These are phyloP conservation scores for Cladosporium oxysporum DNA, from an alignment of 2,329 filamentous ascomycete genomes.

Conservation along the genomic window DNA sequence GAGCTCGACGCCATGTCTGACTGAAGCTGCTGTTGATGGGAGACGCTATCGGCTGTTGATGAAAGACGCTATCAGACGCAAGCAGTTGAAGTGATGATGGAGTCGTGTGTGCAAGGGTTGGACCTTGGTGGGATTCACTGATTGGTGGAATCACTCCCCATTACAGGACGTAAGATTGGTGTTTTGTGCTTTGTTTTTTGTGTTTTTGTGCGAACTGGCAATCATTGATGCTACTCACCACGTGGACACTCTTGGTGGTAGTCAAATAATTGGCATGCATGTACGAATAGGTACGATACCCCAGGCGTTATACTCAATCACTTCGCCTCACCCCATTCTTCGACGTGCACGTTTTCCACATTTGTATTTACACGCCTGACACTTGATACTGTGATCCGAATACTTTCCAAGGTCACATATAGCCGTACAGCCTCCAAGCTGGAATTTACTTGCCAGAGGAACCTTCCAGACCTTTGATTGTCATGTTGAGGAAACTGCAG, in stretches of 20 bases:
- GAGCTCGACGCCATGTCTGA: constrained; percentile 32
- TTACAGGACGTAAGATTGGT: background rate
- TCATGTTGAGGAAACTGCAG: background rate
- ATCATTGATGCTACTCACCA: background rate
- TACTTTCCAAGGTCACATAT: no score
- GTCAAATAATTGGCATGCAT: background rate
- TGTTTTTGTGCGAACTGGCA: background rate
- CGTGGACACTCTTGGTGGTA: background rate
- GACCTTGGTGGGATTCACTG: background rate
- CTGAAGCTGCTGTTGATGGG: constrained; percentile 12
- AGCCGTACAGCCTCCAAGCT: background rate
- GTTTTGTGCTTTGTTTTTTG: background rate
- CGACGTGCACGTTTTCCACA: background rate
- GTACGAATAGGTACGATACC: constrained; percentile 12
- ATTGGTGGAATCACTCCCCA: background rate
- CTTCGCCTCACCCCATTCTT: background rate
- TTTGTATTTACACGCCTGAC: background rate
- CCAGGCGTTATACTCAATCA: constrained; percentile 2
- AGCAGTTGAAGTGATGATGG: background rate
- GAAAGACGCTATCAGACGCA: background rate
- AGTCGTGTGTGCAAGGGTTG: background rate
- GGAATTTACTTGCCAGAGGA: background rate
- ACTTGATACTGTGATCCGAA: background rate
- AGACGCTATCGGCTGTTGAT: no score
- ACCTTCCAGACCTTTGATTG: background rate